Evolutionary conservation across 345 rosid species (phyloP).

Genomic region (Alliaria petiolata): DNA sequence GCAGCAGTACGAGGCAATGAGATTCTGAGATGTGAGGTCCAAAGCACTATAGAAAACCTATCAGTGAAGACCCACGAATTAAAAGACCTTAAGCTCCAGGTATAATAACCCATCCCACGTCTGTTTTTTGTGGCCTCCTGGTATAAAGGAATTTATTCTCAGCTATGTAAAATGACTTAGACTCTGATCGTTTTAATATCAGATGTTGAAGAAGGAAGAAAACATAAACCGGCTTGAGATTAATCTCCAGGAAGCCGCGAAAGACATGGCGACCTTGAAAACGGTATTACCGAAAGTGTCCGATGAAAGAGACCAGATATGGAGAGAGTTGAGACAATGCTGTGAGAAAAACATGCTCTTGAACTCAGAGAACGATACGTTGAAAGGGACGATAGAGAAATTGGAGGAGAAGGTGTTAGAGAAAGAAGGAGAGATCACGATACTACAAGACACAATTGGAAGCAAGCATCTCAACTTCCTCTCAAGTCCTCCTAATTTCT

Average conservation of each 20-base stretch:
- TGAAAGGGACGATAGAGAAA: conserved; percentile 66
- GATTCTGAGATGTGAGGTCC: conserved; percentile 65
- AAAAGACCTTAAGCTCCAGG: conserved; percentile 88
- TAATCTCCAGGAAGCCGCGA: conserved; percentile 59
- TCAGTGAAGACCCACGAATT: conserved; percentile 61
- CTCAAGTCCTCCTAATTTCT: conserved; percentile 48
- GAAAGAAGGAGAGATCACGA: conserved; percentile 93
- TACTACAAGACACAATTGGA: conserved; percentile 67
- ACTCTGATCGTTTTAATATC: conserved; percentile 5
- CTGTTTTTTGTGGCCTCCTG: background rate
- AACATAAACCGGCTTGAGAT: conserved; percentile 42
- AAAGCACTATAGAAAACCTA: conserved; percentile 63
- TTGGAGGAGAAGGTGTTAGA: conserved; percentile 74
- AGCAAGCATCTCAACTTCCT: conserved; percentile 55
- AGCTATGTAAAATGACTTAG: background rate
- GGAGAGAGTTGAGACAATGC: conserved; percentile 78
- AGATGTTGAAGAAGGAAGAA: conserved; percentile 86
- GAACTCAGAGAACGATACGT: conserved; percentile 56
- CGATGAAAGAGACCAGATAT: conserved; percentile 75
- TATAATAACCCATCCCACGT: conserved; percentile 28
- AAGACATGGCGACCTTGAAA: conserved; percentile 45
- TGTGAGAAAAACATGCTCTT: conserved; percentile 83
- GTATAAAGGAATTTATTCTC: background rate
- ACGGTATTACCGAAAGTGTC: conserved; percentile 65
- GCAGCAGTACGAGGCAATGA: conserved; percentile 81